A percentile compares a stretch with the other conserved stretches of the same genome.
Evolutionary conservation across 2,329 filamentous ascomycete genomes (phyloP).

Genomic region (Pseudocercospora musae): DNA sequence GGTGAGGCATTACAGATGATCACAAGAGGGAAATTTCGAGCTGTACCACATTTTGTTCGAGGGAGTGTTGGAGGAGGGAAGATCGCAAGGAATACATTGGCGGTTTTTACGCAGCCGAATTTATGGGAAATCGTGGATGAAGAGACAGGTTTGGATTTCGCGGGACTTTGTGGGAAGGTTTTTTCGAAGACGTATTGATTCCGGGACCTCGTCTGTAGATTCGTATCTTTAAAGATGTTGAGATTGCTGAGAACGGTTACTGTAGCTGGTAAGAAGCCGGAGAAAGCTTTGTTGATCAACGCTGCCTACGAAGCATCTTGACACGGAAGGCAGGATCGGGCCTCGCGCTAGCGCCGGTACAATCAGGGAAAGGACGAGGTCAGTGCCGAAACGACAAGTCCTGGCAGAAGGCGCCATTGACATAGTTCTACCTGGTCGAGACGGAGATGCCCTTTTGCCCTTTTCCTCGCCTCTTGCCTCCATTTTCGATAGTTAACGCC

Average conservation of each 20-base stretch:
- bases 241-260: constrained; percentile 18
- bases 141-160: constrained; percentile 46
- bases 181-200: constrained; percentile 24
- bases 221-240: background rate
- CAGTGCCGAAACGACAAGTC: too few relatives aligned
- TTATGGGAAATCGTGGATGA: constrained; percentile 74
- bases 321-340: background rate
- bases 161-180: constrained; percentile 20
- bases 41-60: constrained; percentile 91
- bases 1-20: constrained; percentile 89
- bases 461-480: too few relatives aligned
- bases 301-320: background rate
- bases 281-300: constrained; percentile 19
- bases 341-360: background rate
- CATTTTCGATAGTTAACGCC: too few relatives aligned
- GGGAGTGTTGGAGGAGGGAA: constrained; percentile 56
- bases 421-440: too few relatives aligned
- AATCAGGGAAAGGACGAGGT: background rate
- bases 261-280: constrained; percentile 29
- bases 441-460: too few relatives aligned
- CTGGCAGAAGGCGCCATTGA: too few relatives aligned
- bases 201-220: background rate
- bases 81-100: constrained; percentile 71
- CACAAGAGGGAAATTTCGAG: constrained; percentile 84
- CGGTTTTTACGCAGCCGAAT: constrained; percentile 96